Conservation (phyloP, 495 filamentous ascomycete genomes). For the Podospora comata region DNA sequence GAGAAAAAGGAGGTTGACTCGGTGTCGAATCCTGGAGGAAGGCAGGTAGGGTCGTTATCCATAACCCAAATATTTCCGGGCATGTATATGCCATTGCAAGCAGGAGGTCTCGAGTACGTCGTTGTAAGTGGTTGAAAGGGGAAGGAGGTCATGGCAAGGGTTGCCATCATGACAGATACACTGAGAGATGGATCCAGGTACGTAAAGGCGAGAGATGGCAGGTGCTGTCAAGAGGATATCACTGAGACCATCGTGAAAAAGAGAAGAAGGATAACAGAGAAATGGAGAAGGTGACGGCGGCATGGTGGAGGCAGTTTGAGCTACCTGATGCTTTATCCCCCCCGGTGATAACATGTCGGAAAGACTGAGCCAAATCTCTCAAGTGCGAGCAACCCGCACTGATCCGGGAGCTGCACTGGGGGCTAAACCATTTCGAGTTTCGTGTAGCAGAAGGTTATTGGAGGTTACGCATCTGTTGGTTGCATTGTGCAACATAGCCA, state of each 20-base stretch:
- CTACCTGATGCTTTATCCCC: not conserved
- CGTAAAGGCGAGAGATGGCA: not conserved
- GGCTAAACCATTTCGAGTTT: not conserved
- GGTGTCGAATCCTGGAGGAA: conserved; percentile 23
- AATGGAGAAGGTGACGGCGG: not conserved
- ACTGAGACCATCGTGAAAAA: not conserved
- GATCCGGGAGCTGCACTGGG: not conserved
- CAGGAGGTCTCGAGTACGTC: conserved; percentile 18
- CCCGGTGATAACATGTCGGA: not conserved
- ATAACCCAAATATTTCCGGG: conserved; percentile 16
- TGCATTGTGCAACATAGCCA: not conserved
- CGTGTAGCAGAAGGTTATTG: not conserved
- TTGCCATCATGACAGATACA: not conserved
- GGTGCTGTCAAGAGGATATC: not conserved
- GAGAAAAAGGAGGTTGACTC: conserved; percentile 27
- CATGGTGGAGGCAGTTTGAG: not conserved
- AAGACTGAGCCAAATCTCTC: not conserved
- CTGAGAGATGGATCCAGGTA: not conserved
- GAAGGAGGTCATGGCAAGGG: not conserved
- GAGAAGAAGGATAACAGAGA: not conserved
- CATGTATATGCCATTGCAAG: conserved; percentile 24
- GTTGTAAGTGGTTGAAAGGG: conserved; percentile 25
- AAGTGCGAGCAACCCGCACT: not conserved
- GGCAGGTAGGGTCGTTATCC: conserved; percentile 21
- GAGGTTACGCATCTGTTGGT: not conserved